Conservation (phyloP, 495 filamentous ascomycete genomes). For the Darksidea phi region DNA sequence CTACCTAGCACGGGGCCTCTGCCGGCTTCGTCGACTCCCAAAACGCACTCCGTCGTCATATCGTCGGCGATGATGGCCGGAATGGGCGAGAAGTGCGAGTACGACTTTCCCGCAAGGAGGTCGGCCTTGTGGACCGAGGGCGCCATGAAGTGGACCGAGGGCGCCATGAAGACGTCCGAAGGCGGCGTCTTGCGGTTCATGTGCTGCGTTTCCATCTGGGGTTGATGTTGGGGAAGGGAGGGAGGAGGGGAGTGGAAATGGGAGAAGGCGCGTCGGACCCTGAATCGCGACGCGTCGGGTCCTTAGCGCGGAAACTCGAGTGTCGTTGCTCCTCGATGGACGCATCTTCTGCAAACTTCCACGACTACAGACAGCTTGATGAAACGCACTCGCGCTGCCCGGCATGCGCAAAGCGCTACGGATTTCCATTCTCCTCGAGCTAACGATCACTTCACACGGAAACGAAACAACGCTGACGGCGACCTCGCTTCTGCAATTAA, state of each 20-base stretch:
- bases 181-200: constrained; percentile 55
- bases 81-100: constrained; percentile 78
- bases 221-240: constrained; percentile 4
- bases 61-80: constrained; percentile 50
- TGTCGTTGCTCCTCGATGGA: too few relatives aligned
- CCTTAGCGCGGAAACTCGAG: constrained; percentile 13
- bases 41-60: constrained; percentile 58
- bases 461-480: too few relatives aligned
- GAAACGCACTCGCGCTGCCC: too few relatives aligned
- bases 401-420: too few relatives aligned
- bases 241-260: too few relatives aligned
- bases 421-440: too few relatives aligned
- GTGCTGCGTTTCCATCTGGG: constrained; percentile 26
- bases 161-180: constrained; percentile 61
- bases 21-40: constrained; percentile 95
- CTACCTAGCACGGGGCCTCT: constrained; percentile 82
- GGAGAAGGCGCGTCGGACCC: too few relatives aligned
- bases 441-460: too few relatives aligned
- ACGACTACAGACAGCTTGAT: too few relatives aligned
- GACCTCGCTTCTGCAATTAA: too few relatives aligned
- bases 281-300: too few relatives aligned
- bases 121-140: constrained; percentile 66
- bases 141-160: constrained; percentile 62
- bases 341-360: too few relatives aligned
- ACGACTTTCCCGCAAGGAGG: constrained; percentile 71